Evolutionary conservation across 2,329 filamentous ascomycete genomes (phyloP).

Genomic region (Apiospora hydei): DNA sequence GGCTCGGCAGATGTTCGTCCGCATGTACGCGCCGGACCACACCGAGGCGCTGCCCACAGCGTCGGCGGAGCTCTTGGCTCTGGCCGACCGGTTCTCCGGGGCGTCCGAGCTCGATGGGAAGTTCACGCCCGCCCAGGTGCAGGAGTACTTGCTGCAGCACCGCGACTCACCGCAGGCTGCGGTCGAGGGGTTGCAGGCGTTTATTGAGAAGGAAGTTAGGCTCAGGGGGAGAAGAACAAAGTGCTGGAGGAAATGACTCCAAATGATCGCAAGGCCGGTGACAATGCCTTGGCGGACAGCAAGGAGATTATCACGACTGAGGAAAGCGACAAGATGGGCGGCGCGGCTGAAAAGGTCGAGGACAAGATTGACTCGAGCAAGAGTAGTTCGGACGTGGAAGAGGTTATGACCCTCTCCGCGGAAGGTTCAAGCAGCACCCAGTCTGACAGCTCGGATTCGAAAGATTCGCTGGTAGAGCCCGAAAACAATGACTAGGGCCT

Average conservation of each 20-base stretch:
- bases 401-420: background rate
- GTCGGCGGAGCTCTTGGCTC: constrained; percentile 40
- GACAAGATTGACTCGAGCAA: background rate
- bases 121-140: constrained; percentile 58
- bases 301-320: background rate
- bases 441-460: background rate
- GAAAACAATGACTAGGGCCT: background rate
- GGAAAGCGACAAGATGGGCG: background rate
- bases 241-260: background rate
- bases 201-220: background rate
- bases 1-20: constrained; percentile 54
- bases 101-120: constrained; percentile 53
- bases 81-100: constrained; percentile 62
- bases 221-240: background rate
- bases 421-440: background rate
- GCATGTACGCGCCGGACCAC: constrained; percentile 51
- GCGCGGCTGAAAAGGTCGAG: background rate
- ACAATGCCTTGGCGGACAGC: background rate
- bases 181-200: background rate
- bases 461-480: background rate
- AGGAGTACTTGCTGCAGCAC: constrained; percentile 56
- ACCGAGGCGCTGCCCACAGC: constrained; percentile 27
- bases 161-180: constrained; percentile 4
- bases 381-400: background rate
- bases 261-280: background rate